Conservation (phyloP, 805 yeast species). For the Wickerhamiella bombiphila region DNA sequence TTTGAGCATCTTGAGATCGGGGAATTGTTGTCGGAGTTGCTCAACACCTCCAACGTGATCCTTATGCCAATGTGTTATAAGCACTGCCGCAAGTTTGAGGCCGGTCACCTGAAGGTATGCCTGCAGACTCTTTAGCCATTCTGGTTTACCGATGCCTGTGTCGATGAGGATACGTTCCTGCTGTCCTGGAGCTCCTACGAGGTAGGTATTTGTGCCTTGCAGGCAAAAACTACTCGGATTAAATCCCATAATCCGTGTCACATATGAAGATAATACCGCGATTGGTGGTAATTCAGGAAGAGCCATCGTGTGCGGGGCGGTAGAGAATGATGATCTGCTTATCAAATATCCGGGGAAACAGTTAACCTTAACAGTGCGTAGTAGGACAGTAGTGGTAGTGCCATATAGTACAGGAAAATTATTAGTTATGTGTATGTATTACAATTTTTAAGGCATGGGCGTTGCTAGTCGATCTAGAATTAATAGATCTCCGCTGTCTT, state of each 20-base stretch:
- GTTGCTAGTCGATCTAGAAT: not conserved
- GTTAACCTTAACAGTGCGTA: no score
- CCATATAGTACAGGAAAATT: no score
- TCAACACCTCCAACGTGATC: slow-evolving; percentile 25
- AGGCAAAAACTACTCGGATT: slow-evolving; percentile 27
- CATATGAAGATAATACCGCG: slow-evolving; percentile 21
- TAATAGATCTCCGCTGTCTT: no score
- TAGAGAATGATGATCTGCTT: no score
- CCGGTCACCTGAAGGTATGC: slow-evolving; percentile 14
- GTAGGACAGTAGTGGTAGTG: no score
- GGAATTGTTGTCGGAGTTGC: slow-evolving; percentile 11
- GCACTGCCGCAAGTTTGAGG: slow-evolving; percentile 12
- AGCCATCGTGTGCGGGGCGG: not conserved
- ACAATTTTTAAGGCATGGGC: no score
- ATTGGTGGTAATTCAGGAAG: slow-evolving; percentile 12
- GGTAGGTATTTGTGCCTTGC: slow-evolving; percentile 29
- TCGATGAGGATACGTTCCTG: slow-evolving; percentile 22
- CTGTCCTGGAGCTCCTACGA: slow-evolving; percentile 22
- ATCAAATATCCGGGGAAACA: no score
- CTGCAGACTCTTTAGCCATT: slow-evolving; percentile 18
- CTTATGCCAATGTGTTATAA: slow-evolving; percentile 26
- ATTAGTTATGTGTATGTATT: no score
- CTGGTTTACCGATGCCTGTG: slow-evolving; percentile 24
- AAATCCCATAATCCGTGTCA: slow-evolving; percentile 24
- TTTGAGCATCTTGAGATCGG: slow-evolving; percentile 11